Evolutionary conservation across 208 protist genomes (phyloP).

Genomic region (Strigomonas culicis): DNA sequence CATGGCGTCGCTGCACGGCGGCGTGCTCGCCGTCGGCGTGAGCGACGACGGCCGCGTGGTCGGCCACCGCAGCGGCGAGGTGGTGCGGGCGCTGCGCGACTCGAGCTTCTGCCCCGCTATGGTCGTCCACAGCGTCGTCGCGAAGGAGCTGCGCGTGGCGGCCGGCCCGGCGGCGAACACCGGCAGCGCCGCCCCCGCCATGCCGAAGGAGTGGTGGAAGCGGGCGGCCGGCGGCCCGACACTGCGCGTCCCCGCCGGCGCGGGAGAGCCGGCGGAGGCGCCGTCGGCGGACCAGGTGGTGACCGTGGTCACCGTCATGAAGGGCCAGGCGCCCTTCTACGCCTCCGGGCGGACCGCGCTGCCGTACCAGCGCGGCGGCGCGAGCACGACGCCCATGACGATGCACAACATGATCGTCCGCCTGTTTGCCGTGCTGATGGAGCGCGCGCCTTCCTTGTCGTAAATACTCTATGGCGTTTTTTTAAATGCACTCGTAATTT

Average conservation of each 20-base stretch:
- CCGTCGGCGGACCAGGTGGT: slow-evolving; percentile 23
- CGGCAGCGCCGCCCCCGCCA: slow-evolving; percentile 2
- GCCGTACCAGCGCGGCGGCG: slow-evolving; percentile 72
- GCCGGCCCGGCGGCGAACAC: neutral
- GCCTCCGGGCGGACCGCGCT: slow-evolving; percentile 35
- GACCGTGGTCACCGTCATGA: slow-evolving; percentile 60
- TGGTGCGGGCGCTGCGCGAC: slow-evolving; percentile 38
- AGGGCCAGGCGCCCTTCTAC: slow-evolving; percentile 79
- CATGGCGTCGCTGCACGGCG: slow-evolving; percentile 75
- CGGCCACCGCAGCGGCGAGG: slow-evolving; percentile 45
- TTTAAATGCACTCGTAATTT: neutral
- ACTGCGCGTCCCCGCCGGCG: slow-evolving; percentile 2
- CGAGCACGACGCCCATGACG: slow-evolving; percentile 71
- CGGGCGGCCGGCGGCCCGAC: neutral
- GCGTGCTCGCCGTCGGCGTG: slow-evolving; percentile 74
- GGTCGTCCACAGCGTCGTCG: slow-evolving; percentile 59
- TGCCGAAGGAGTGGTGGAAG: slow-evolving; percentile 81
- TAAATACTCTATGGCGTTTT: neutral
- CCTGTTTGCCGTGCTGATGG: slow-evolving; percentile 14
- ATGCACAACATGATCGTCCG: slow-evolving; percentile 40
- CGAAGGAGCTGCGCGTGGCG: slow-evolving; percentile 56
- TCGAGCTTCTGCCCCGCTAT: slow-evolving; percentile 84
- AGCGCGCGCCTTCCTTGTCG: neutral
- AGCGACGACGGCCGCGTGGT: slow-evolving; percentile 58
- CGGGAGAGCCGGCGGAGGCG: neutral